phyloP scores from a whole-genome alignment of 2,329 filamentous ascomycete species.

The Fusarium globosum region DNA sequence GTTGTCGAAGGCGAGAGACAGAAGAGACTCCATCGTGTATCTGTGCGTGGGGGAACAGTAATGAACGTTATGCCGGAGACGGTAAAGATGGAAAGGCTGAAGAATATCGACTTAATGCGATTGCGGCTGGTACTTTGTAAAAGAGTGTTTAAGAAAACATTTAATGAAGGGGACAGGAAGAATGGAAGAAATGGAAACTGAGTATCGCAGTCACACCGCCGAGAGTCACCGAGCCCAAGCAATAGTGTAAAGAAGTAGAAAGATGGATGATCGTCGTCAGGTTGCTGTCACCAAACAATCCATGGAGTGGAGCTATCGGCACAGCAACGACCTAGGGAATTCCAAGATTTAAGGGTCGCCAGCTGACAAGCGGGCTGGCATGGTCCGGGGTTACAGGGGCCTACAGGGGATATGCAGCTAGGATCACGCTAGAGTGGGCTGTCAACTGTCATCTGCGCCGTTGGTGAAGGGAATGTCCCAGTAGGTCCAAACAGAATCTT shows the following conservation, averaged over 20 bases:
- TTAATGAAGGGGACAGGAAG: conserved; percentile 12
- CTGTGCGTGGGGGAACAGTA: conserved; percentile 8
- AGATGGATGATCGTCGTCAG: background rate
- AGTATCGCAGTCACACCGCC: conserved; percentile 1
- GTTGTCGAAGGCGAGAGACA: conserved; percentile 95
- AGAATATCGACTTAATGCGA: background rate
- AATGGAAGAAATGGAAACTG: conserved; percentile 18
- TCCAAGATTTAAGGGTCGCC: conserved; percentile 25
- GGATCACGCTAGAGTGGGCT: conserved; percentile 9
- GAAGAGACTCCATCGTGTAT: conserved; percentile 81
- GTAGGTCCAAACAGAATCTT: background rate
- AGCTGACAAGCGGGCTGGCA: conserved; percentile 10
- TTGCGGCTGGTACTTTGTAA: conserved; percentile 4
- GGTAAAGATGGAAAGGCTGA: conserved; percentile 14
- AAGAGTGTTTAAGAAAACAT: conserved; percentile 9
- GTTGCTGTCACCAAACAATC: conserved; percentile 21
- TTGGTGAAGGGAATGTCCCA: conserved; percentile 14
- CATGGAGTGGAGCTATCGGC: conserved; percentile 21
- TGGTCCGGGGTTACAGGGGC: conserved; percentile 20
- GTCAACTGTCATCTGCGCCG: conserved; percentile 11
- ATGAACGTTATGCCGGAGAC: conserved; percentile 10
- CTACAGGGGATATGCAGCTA: conserved; percentile 15
- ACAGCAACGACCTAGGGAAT: conserved; percentile 23
- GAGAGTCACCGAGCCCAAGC: conserved; percentile 12
- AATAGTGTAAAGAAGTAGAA: conserved; percentile 4